Conservation (phyloP, 805 yeast genomes). For the Barnettozyma sucrosica region DNA sequence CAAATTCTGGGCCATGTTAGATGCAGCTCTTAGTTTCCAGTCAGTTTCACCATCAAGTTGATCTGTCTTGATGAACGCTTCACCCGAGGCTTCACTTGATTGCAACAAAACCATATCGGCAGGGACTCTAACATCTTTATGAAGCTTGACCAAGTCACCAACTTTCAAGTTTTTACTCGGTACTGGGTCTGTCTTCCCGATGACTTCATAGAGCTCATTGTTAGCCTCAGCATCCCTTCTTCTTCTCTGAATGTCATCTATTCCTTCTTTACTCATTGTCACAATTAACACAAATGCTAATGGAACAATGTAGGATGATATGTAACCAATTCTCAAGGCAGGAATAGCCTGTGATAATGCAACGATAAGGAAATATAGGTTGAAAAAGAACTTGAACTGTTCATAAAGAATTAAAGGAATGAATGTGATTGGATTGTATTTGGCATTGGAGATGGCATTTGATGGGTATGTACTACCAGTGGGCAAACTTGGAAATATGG, state of each 20-base stretch:
- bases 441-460: constrained; percentile 90
- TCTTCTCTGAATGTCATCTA: constrained; percentile 88
- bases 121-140: constrained; percentile 83
- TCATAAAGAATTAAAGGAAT: constrained; percentile 86
- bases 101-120: constrained; percentile 87
- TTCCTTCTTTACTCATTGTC: constrained; percentile 93
- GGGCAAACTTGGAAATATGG: constrained; percentile 38
- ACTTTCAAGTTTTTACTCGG: constrained; percentile 64
- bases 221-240: constrained; percentile 88
- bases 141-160: constrained; percentile 77
- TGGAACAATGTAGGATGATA: constrained; percentile 91
- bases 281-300: constrained; percentile 86
- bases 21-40: constrained; percentile 89
- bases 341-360: constrained; percentile 93
- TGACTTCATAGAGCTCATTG: constrained; percentile 71
- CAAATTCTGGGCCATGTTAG: constrained; percentile 61
- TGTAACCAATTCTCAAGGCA: constrained; percentile 83
- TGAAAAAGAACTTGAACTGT: constrained; percentile 95
- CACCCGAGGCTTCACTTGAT: constrained; percentile 78
- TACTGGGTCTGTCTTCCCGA: constrained; percentile 39
- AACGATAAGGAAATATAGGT: constrained; percentile 83
- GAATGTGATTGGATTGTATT: constrained; percentile 82
- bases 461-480: constrained; percentile 39
- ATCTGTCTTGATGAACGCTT: constrained; percentile 91
- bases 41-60: constrained; percentile 99